Evolutionary conservation across 2,329 filamentous ascomycete species (phyloP), one percentile per base, ranked within the genome.

Genomic region (Orbilia quercus): DNA sequence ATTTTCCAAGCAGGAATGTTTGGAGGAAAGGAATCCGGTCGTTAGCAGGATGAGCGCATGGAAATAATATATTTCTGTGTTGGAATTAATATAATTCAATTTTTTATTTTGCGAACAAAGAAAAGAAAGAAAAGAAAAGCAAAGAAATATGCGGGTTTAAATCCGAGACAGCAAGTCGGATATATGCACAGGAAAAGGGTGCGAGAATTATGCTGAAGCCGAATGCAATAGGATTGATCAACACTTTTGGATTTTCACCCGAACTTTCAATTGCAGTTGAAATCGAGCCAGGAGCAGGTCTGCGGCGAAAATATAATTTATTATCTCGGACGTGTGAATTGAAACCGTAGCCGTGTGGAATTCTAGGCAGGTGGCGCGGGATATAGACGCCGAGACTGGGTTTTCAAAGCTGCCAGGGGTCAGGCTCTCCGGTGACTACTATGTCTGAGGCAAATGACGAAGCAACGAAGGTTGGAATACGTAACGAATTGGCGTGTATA

Each of bases 341-440:
- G 6, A 40, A 12, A 12, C 36, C 9, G 44, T 47, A 9, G 44
- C 7, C n/a, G 20, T 23, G 44, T 20, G 16, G n/a, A 47, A 47
- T 18, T 5, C 22, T 12, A 42, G 38, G 42, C 16, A 7, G 23
- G 34, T 12, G 45, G 34, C 67, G 67, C 59, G 67, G 55, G 44
- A 54, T 38, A 47, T 64, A 48, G 18, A 51, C 57, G 57, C 65
- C 57, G 72, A 66, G 65, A 23, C 4, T 7, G 9, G 28, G 25
- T 23, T 23, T 18, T n/a, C n/a, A 58, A 75, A 75, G 22, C 57
- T 64, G 42, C 75, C 59, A 62, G 75, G 54, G 42, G 60, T 60
- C 34, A 47, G 72, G 67, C 50, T 65, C 60, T 40, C 74, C 62
- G 28, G 74, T 67, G 44, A 63, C 62, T 45, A 50, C 31, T 36